These are phyloP conservation scores for Pleurotus giganteus DNA, from an alignment of 768 basidiomycete species.

Conservation along the genomic window DNA sequence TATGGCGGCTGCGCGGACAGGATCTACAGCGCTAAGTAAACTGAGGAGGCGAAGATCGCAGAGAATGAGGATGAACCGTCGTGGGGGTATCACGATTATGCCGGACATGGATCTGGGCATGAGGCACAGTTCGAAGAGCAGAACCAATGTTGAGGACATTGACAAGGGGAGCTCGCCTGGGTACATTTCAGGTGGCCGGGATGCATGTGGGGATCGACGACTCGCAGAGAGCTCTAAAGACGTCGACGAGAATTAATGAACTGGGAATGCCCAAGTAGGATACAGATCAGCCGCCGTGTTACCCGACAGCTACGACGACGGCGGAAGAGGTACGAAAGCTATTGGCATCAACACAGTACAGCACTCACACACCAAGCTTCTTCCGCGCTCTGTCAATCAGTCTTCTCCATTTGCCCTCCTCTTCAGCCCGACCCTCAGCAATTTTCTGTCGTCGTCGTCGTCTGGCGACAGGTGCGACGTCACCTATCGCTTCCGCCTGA, in stretches of 20 bases:
- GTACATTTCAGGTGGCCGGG: slow-evolving; percentile 1
- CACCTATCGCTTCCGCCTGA: slow-evolving; percentile 2
- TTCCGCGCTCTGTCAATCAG: slow-evolving; percentile 4
- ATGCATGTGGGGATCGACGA: slow-evolving; percentile 7
- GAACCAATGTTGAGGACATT: not conserved
- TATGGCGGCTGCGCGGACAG: not conserved
- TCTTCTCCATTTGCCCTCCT: slow-evolving; percentile 4
- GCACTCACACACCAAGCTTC: not conserved
- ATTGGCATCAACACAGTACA: not conserved
- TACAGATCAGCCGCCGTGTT: not conserved
- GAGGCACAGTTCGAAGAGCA: slow-evolving; percentile 2
- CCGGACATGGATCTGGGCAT: not conserved
- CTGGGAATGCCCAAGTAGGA: not conserved
- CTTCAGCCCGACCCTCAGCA: not conserved
- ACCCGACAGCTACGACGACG: slow-evolving; percentile 5
- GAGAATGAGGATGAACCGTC: not conserved
- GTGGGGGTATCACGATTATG: slow-evolving; percentile 6
- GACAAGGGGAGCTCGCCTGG: not conserved
- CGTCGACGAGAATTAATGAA: slow-evolving; percentile 3
- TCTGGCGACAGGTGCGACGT: not conserved
- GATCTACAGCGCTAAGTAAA: not conserved
- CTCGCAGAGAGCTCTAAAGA: slow-evolving; percentile 1
- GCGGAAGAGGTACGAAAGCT: slow-evolving; percentile 5
- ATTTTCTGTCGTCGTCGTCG: not conserved
- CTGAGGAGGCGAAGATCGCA: slow-evolving; percentile 3